A percentile compares a stretch with the other conserved stretches of the same genome.
phyloP scores from a whole-genome alignment of 371 early-diverging fungal genomes.

The Saksenaea vasiformis region DNA sequence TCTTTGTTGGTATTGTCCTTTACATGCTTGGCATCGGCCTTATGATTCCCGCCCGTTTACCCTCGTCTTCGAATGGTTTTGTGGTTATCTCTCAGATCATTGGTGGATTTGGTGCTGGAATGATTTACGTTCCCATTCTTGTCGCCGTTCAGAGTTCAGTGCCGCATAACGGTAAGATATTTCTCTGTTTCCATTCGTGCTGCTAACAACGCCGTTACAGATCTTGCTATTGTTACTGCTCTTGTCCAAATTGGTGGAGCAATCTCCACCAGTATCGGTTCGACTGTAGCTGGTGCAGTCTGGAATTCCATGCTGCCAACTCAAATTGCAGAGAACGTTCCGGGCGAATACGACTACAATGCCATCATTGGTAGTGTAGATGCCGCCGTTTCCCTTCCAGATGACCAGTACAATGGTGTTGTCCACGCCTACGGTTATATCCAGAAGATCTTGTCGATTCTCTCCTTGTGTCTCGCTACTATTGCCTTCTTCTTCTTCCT shows the following conservation, averaged over 20 bases:
- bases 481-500: slow-evolving; percentile 16
- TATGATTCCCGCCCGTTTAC: slow-evolving; percentile 51
- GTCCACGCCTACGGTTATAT: slow-evolving; percentile 26
- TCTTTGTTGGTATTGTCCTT: slow-evolving; percentile 41
- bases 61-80: slow-evolving; percentile 37
- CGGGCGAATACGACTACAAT: slow-evolving; percentile 31
- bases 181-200: too few species aligned
- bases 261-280: slow-evolving; percentile 44
- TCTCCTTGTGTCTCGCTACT: slow-evolving; percentile 24
- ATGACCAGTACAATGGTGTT: slow-evolving; percentile 18
- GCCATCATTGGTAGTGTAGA: slow-evolving; percentile 15
- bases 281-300: slow-evolving; percentile 45
- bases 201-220: slow-evolving; percentile 1
- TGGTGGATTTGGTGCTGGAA: slow-evolving; percentile 48
- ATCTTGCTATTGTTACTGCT: slow-evolving; percentile 46
- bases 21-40: slow-evolving; percentile 43
- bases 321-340: slow-evolving; percentile 32
- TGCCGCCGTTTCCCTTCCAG: slow-evolving; percentile 16
- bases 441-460: slow-evolving; percentile 40
- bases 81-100: slow-evolving; percentile 46
- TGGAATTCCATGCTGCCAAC: slow-evolving; percentile 47
- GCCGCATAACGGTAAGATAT: slow-evolving; percentile 17
- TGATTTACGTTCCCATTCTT: slow-evolving; percentile 32
- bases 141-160: slow-evolving; percentile 30
- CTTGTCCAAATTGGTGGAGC: slow-evolving; percentile 39